Evolutionary conservation across 2,329 filamentous ascomycete genomes (phyloP), one percentile per base, ranked within the genome.

Genomic region (Bertia moriformis): DNA sequence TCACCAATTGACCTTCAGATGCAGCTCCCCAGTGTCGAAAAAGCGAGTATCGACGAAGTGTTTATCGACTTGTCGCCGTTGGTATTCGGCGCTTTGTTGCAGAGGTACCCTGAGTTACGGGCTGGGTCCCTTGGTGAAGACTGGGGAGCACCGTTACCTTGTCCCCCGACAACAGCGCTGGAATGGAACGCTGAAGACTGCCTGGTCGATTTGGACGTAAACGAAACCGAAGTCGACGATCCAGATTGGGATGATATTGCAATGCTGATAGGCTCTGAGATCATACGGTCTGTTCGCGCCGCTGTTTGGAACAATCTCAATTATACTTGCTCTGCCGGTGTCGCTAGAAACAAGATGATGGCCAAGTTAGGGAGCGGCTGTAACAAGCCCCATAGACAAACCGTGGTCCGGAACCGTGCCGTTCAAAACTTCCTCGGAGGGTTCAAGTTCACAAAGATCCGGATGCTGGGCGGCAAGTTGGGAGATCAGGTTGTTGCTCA

Each of bases 171-270:
- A 0, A 81, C 79, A 2, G 83, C 77, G 1, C 59, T 95, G 14
- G 79, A 93, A 53, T 95, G 88, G 88, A 65, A 79, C 44, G 73
- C 80, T 0, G 86, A 94, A 60, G 81, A 77, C n/a, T 35, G 32
- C 32, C 62, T 93, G 40, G 67, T 93, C 14, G 85, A 88, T 52
- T 63, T 94, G 38, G 78, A 91, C 46, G 67, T 75, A 29, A 65
- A 66, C 18, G 73, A 87, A 43, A 72, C 73, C 10, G 88, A 93
- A 56, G 71, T 79, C 15, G 71, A 81, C 47, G 82, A 93, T 51
- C 85, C 86, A 1, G 91, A 98, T 59, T 98, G 91, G 91, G 89
- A 98, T 56, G 91, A 98, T 62, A 71, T 96, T 46, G 83, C 75
- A 14, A 83, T 93, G 54, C 66, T 85, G 19, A 75, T 95, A 50